phyloP scores from a whole-genome alignment of 1,284 basidiomycete genomes.

The Lignosus rhinocerotis region DNA sequence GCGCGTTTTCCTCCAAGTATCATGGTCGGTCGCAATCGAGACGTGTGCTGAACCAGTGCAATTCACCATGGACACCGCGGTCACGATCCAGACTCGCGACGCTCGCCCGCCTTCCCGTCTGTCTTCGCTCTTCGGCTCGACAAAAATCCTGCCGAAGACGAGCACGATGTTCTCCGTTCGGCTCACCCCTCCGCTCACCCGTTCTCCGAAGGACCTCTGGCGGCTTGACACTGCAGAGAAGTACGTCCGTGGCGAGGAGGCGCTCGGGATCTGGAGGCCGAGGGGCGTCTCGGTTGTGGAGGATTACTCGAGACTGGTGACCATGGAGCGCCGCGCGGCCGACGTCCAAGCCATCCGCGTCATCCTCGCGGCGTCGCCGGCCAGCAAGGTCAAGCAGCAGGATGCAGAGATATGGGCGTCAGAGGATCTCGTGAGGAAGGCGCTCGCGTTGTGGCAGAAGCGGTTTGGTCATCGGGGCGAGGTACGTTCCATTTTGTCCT shows the following conservation, averaged over 20 bases:
- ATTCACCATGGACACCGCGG: constrained; percentile 85
- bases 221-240: constrained; percentile 91
- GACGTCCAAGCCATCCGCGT: constrained; percentile 90
- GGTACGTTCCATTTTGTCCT: constrained; percentile 43
- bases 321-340: constrained; percentile 72
- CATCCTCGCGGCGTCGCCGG: constrained; percentile 61
- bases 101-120: constrained; percentile 82
- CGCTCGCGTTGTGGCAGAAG: constrained; percentile 80
- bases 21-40: constrained; percentile 81
- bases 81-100: constrained; percentile 86
- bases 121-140: constrained; percentile 73
- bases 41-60: constrained; percentile 81
- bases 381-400: constrained; percentile 45
- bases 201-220: constrained; percentile 90
- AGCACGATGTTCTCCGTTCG: constrained; percentile 82
- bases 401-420: constrained; percentile 64
- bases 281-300: constrained; percentile 86
- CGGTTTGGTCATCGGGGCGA: constrained; percentile 75
- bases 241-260: constrained; percentile 91
- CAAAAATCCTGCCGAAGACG: constrained; percentile 72
- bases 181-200: constrained; percentile 83
- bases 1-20: constrained; percentile 77
- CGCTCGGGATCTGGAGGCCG: constrained; percentile 81
- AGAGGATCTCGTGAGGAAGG: constrained; percentile 62
- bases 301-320: constrained; percentile 75